Evolutionary conservation across 768 basidiomycete species (phyloP), one percentile per base, ranked within the genome.

Genomic region (Inosperma sp.): DNA sequence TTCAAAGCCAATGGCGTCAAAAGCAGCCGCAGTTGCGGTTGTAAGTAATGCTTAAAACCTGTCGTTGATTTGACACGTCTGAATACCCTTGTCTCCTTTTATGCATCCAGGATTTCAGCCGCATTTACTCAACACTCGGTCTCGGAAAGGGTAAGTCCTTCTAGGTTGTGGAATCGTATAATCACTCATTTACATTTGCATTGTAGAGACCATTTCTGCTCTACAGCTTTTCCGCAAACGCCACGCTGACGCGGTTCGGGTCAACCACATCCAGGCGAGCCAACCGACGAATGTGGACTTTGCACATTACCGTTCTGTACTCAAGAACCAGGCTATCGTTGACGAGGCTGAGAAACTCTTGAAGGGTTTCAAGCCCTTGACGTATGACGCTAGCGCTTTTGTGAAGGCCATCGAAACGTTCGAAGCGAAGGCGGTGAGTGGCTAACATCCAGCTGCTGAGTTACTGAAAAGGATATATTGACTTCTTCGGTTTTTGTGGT

Each of bases 211-310:
- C 60, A 79, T 96, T 63, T 77, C 90, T 49, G 72, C 91, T 47
- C 80, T 99, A 45, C 89, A 91, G 68, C 87, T 89, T 33, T 98
- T 99, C 85, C 89, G 96, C 72, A 96, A 94, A 71, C 91, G 96
- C 53, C 84, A 95, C 70, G 74, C 75, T 58, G 91, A 97, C 48
- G 95, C 96, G 51, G 86, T 88, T 64, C 83, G 86, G 55, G 72
- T 89, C 52, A 68, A 82, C 35, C 72, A 72, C 47, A 78, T 80
- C 63, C 82, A 84, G 62, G 69, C 77, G 54, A 72, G 75, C 55
- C 84, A 87, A 66, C 83, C 88, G 33, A 86, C 86, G 25, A 86
- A 89, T 45, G 78, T 99, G 64, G 93, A 98, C 75, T 75, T 98
- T 62, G 77, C 83, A 19, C 83, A 93, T 73, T 99, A 98, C 78